phyloP scores from a whole-genome alignment of 257 asterid species.

The Plectranthus barbatus region DNA sequence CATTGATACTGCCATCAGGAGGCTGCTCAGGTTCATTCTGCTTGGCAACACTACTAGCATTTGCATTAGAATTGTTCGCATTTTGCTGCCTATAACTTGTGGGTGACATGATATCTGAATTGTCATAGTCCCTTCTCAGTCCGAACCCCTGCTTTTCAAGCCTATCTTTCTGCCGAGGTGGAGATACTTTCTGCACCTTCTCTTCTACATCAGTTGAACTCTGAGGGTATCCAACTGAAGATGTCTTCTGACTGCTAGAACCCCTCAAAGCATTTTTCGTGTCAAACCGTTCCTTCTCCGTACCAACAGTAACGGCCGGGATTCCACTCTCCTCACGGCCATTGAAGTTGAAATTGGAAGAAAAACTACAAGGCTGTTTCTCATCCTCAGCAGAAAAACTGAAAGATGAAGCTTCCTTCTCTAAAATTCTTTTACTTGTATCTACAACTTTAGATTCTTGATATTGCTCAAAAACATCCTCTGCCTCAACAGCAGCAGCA shows the following conservation, averaged over 20 bases:
- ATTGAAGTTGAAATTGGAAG: slow-evolving; percentile 37
- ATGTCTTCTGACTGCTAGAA: slow-evolving; percentile 48
- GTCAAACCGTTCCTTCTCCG: slow-evolving; percentile 44
- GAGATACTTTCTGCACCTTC: slow-evolving; percentile 70
- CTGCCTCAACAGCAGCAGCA: slow-evolving; percentile 38
- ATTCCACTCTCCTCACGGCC: slow-evolving; percentile 49
- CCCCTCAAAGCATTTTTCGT: slow-evolving; percentile 32
- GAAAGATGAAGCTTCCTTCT: slow-evolving; percentile 51
- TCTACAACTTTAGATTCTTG: slow-evolving; percentile 54
- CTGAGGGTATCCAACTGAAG: slow-evolving; percentile 32
- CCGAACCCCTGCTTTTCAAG: slow-evolving; percentile 47
- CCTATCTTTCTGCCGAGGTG: slow-evolving; percentile 71
- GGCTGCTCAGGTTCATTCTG: slow-evolving; percentile 45
- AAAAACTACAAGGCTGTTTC: slow-evolving; percentile 35
- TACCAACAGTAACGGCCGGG: slow-evolving; percentile 21
- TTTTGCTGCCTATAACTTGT: slow-evolving; percentile 43
- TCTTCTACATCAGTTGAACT: slow-evolving; percentile 51
- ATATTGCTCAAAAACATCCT: slow-evolving; percentile 45
- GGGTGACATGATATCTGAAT: slow-evolving; percentile 30
- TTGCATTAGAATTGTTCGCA: slow-evolving; percentile 28
- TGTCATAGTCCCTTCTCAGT: slow-evolving; percentile 41
- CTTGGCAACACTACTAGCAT: slow-evolving; percentile 26
- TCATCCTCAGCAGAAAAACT: slow-evolving; percentile 39
- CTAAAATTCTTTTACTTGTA: slow-evolving; percentile 41
- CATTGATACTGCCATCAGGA: slow-evolving; percentile 66